Base-by-base conservation (phyloP, 2,329 filamentous ascomycete genomes). In the Talaromyces amestolkiae region DNA sequence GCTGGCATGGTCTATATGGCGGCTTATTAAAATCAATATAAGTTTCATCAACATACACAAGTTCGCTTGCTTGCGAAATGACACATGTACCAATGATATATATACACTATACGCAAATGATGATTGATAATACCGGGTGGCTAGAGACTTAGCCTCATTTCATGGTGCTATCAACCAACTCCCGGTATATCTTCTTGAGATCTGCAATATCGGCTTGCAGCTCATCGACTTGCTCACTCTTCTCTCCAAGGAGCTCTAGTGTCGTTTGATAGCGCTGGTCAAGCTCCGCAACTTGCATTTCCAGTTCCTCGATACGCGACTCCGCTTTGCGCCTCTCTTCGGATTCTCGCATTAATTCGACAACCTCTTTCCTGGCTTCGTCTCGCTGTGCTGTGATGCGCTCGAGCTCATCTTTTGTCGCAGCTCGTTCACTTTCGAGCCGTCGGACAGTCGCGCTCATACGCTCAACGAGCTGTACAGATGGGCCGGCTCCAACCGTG, bases 111-210 rank as follows among this genome's bases (percentile, higher is more conserved):
- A 63, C 58, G 58, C 62, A 53, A 65, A 56, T 51, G 7, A 49
- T 51, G 53, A 39, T 15, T 61, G 49, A 39, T 53, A 27, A 39
- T 19, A 51, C 27, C 27, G 9, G n/a, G 45, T 33, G 7, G 43
- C 19, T 33, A 22, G 47, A 33, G 37, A 13, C 35, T 53, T 39
- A 17, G 41, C 31, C 67, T 82, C 77, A 91, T 78, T 87, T 90
- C 74, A 93, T 87, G 65, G 92, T 94, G 74, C 89, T 87, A 80
- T 96, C 91, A 58, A 96, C 91, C 76, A 99, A 80, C 75, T 98
- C 94, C 70, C 92, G 87, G 81, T 98, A 98, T 85, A 99, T 97
- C 74, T 89, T 90, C 83, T 99, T 99, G 76, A 99, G 84, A 82
- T 99, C 95, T 69, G 88, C 84, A 62, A 99, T 91, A 82, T 98